Evolutionary conservation across 1,139 yeast genomes (phyloP).

Genomic region (Geotrichum histeridarum): DNA sequence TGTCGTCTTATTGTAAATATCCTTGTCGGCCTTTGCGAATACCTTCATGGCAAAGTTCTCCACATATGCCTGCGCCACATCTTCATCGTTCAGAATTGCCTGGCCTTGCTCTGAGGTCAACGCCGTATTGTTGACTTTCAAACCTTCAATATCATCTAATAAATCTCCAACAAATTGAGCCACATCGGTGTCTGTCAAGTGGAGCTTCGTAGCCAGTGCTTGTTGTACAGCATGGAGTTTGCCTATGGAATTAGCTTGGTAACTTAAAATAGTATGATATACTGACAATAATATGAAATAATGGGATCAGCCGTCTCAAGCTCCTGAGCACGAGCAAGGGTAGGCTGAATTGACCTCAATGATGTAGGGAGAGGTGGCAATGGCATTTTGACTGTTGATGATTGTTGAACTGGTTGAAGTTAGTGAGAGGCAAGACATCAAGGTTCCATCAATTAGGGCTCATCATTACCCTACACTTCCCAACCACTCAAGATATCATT

Average conservation of each 20-base stretch:
- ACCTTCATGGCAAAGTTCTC: constrained; percentile 58
- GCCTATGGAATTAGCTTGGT: constrained; percentile 19
- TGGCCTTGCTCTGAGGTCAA: constrained; percentile 38
- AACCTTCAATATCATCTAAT: constrained; percentile 58
- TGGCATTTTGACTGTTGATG: constrained; percentile 3
- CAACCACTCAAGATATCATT: neutral
- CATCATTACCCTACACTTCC: neutral
- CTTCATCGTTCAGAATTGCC: constrained; percentile 52
- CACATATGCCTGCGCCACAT: constrained; percentile 53
- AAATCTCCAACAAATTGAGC: constrained; percentile 55
- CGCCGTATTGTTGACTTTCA: constrained; percentile 38
- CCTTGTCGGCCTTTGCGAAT: constrained; percentile 50
- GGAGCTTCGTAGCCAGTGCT: constrained; percentile 55
- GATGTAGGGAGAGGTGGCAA: constrained; percentile 4
- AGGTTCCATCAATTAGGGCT: neutral
- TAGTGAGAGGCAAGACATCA: neutral
- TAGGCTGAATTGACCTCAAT: constrained; percentile 6
- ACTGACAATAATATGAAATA: constrained; percentile 17
- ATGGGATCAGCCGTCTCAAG: constrained; percentile 16
- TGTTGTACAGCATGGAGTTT: constrained; percentile 58
- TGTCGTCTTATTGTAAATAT: constrained; percentile 37
- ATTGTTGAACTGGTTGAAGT: neutral
- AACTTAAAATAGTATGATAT: too few relatives aligned
- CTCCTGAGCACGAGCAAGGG: constrained; percentile 15
- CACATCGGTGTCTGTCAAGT: constrained; percentile 47